Base-by-base conservation (phyloP, 768 basidiomycete genomes). In the Agaricus blazei region DNA sequence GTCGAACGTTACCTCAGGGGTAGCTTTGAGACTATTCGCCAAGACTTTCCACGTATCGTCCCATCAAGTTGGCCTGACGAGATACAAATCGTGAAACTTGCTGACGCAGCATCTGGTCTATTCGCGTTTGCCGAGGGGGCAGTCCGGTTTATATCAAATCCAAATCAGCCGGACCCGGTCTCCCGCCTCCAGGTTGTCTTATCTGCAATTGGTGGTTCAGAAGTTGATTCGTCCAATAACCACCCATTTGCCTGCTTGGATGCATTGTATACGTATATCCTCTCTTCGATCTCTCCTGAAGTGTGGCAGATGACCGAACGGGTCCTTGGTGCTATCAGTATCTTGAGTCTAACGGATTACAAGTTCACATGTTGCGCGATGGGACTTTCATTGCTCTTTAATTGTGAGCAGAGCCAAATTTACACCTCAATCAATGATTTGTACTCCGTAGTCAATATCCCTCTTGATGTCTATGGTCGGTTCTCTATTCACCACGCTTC, bases 401-500 rank as follows among this genome's bases (percentile, higher is more conserved):
- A 23, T 19, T 19, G 12, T 23, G 41, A 43, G 28, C 46, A 28
- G 34, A 11, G 19, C 46, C 27, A 8, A 14, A 26, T 29, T 8
- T 48, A 48, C 27, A 28, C 19, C 34, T 27, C 46, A 14, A 9
- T 48, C 6, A n/a, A 48, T 12, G 34, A 29, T 14, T 26, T 26
- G 14, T 26, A 48, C 27, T 48, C 46, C 5, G 12, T 48, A 15
- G 27, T 48, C 15, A 14, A 29, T 14, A 48, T 48, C 9, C 46
- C 46, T 28, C 27, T 26, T 11, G 3, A 15, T 12, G 46, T 29
- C 15, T 15, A n/a, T 29, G 9, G 9, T 12, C 14, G 19, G 5
- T 14, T 48, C 4, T 27, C 46, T 29, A 29, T 48, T 48, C 19
- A 29, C 26, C 46, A 48, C 12, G 81, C 51, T 85, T 78, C 61